These are phyloP conservation scores for Neurospora intermedia DNA, from an alignment of 495 filamentous ascomycete genomes.

Conservation along the genomic window DNA sequence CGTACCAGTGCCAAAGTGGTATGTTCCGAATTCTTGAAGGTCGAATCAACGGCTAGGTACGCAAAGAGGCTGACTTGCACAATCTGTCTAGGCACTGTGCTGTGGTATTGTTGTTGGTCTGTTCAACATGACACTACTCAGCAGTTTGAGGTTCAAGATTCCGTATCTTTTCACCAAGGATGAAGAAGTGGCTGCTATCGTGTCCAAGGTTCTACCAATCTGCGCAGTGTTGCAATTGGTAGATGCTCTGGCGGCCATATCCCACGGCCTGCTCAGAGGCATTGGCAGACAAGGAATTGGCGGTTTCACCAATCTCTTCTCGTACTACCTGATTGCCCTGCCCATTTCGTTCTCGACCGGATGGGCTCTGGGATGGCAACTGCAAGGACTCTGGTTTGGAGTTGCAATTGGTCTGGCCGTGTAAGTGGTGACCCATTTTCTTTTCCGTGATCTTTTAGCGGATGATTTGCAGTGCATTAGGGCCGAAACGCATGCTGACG, in stretches of 20 bases:
- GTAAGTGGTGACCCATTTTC: slow-evolving; percentile 9
- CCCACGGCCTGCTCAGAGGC: slow-evolving; percentile 66
- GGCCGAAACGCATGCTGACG: neutral
- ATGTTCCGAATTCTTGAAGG: slow-evolving; percentile 4
- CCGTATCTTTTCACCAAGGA: slow-evolving; percentile 67
- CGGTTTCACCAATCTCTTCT: slow-evolving; percentile 63
- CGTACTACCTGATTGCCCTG: slow-evolving; percentile 71
- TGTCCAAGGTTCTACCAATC: slow-evolving; percentile 55
- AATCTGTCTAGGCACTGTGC: slow-evolving; percentile 8
- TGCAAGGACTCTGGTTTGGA: slow-evolving; percentile 65
- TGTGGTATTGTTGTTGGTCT: slow-evolving; percentile 48
- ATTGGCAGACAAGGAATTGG: slow-evolving; percentile 69
- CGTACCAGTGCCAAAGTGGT: slow-evolving; percentile 50
- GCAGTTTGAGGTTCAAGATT: slow-evolving; percentile 41
- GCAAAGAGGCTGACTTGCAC: neutral
- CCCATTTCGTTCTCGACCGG: slow-evolving; percentile 62
- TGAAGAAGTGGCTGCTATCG: slow-evolving; percentile 56
- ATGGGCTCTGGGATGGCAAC: slow-evolving; percentile 56
- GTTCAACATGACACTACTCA: slow-evolving; percentile 57
- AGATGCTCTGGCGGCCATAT: slow-evolving; percentile 61
- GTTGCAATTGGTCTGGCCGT: slow-evolving; percentile 51
- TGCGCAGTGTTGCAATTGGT: slow-evolving; percentile 72
- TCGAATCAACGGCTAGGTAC: neutral
- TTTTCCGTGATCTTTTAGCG: neutral
- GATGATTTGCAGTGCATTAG: neutral